Evolutionary conservation across 2,329 filamentous ascomycete genomes (phyloP).

Genomic region (Dactylellina cionopaga): DNA sequence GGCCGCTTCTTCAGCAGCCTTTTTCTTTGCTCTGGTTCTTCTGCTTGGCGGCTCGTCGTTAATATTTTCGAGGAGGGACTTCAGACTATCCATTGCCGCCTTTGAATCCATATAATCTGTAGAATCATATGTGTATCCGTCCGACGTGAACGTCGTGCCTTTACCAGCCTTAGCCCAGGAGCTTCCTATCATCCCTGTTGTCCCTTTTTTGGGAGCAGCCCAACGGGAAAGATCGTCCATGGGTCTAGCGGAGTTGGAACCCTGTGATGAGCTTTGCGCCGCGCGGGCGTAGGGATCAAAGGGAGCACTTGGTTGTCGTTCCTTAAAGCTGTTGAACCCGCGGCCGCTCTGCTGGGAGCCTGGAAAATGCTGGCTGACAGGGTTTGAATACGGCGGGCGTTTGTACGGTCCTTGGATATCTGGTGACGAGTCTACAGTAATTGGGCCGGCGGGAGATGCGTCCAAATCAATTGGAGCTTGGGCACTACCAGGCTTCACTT

Average conservation of each 20-base stretch:
- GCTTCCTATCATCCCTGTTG: conserved; percentile 48
- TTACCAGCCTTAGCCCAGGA: conserved; percentile 51
- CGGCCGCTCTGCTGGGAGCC: conserved; percentile 6
- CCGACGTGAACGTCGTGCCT: conserved; percentile 45
- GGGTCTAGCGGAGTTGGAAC: conserved; percentile 1
- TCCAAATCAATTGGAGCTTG: conserved; percentile 39
- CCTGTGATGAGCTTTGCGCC: conserved; percentile 8
- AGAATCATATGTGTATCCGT: conserved; percentile 39
- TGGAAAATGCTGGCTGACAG: conserved; percentile 2
- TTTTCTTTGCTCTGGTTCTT: conserved; percentile 53
- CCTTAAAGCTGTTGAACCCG: conserved; percentile 30
- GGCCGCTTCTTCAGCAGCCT: conserved; percentile 44
- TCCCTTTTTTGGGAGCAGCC: conserved; percentile 36
- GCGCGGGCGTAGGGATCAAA: conserved; percentile 43
- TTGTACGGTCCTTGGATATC: conserved; percentile 27
- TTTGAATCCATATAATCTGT: conserved; percentile 72
- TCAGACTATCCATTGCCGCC: conserved; percentile 79
- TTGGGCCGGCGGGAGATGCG: conserved; percentile 12
- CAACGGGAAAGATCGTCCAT: conserved; percentile 50
- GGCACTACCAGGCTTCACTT: conserved; percentile 22
- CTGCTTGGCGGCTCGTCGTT: conserved; percentile 74
- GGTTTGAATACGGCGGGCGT: not conserved
- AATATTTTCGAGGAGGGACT: conserved; percentile 81
- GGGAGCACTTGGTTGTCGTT: conserved; percentile 14
- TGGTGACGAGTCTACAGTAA: conserved; percentile 20